These are phyloP conservation scores for Phytophthora colocasiae DNA, from an alignment of 352 stramenopile species.

Conservation along the genomic window DNA sequence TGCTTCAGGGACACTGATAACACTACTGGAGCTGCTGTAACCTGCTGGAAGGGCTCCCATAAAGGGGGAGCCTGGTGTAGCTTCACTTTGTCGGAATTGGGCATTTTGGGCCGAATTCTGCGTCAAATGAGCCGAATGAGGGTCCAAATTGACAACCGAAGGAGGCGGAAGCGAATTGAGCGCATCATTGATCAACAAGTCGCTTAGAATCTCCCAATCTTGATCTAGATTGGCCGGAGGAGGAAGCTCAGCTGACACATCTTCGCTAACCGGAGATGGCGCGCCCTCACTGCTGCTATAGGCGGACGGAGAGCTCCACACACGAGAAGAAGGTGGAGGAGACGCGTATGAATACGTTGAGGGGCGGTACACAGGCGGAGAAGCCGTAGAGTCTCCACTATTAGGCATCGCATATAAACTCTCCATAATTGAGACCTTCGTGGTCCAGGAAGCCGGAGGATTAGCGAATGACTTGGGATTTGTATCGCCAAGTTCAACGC, in stretches of 20 bases:
- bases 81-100: conserved; percentile 13
- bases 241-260: not conserved
- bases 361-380: not conserved
- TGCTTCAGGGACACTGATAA: conserved; percentile 11
- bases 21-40: conserved; percentile 13
- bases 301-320: conserved; percentile 17
- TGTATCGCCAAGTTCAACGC: not conserved
- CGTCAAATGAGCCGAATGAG: conserved; percentile 1
- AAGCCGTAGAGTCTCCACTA: not conserved
- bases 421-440: conserved; percentile 8
- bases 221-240: conserved; percentile 14
- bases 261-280: conserved; percentile 13
- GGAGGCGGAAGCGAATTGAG: conserved; percentile 19
- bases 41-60: conserved; percentile 12
- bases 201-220: conserved; percentile 68
- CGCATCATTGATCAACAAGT: conserved; percentile 64
- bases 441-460: not conserved
- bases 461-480: not conserved
- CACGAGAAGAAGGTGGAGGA: not conserved
- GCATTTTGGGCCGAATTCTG: conserved; percentile 3
- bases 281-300: conserved; percentile 25
- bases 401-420: conserved; percentile 4
- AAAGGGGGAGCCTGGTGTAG: conserved; percentile 21
- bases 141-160: not conserved
- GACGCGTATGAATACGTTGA: conserved; percentile 6